Conservation (phyloP, 2,329 filamentous ascomycete species). For the Aspergillus sp. region DNA sequence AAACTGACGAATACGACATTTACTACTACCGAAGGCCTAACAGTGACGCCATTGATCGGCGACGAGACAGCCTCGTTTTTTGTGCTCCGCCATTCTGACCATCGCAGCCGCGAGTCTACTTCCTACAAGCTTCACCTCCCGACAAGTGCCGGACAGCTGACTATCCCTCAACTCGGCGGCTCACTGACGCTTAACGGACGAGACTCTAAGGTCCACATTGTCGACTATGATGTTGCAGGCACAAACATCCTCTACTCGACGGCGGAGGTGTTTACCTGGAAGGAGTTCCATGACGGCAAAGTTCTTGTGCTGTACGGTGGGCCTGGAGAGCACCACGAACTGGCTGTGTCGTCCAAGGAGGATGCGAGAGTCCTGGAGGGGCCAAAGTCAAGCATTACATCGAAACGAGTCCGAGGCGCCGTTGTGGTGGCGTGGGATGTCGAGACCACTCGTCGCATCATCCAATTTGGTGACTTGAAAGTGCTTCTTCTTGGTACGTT, state of each 20-base stretch:
- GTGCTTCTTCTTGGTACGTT: slow-evolving; percentile 59
- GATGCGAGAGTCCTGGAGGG: slow-evolving; percentile 40
- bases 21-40: slow-evolving; percentile 58
- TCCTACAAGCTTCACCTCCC: slow-evolving; percentile 66
- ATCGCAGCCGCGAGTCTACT: slow-evolving; percentile 61
- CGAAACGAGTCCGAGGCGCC: slow-evolving; percentile 33
- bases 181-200: slow-evolving; percentile 45
- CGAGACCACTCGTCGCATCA: slow-evolving; percentile 50
- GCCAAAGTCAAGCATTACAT: slow-evolving; percentile 32
- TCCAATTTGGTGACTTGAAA: slow-evolving; percentile 50
- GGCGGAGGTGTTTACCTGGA: slow-evolving; percentile 55
- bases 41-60: slow-evolving; percentile 66
- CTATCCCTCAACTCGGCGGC: slow-evolving; percentile 47
- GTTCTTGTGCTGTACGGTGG: slow-evolving; percentile 48
- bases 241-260: slow-evolving; percentile 50
- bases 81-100: slow-evolving; percentile 69
- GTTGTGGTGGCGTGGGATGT: slow-evolving; percentile 59
- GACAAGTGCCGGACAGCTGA: slow-evolving; percentile 45
- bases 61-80: slow-evolving; percentile 61
- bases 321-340: slow-evolving; percentile 45
- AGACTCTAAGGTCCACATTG: slow-evolving; percentile 51
- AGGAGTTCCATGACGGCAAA: slow-evolving; percentile 63
- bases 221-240: slow-evolving; percentile 46
- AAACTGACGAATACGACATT: slow-evolving; percentile 45
- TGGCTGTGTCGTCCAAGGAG: slow-evolving; percentile 40